Conservation (phyloP, 805 yeast genomes). For the Lachancea fermentati region DNA sequence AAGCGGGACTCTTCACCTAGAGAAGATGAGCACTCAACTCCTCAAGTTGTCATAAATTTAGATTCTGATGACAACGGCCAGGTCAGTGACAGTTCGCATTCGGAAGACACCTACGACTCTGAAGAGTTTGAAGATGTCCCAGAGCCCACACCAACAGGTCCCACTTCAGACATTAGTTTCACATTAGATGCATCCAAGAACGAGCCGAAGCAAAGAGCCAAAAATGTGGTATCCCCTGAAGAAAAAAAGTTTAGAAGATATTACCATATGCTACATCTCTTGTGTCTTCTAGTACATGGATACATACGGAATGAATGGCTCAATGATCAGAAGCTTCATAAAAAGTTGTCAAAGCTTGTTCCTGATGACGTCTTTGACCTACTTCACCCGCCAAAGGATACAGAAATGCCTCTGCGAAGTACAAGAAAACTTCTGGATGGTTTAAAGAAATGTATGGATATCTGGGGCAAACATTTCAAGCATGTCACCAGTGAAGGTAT, state of each 20-base stretch:
- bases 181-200: conserved; percentile 17
- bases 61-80: conserved; percentile 8
- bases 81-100: conserved; percentile 8
- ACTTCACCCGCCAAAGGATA: conserved; percentile 42
- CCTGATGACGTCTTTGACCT: conserved; percentile 44
- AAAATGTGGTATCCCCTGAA: conserved; percentile 42
- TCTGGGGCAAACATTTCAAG: conserved; percentile 54
- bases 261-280: conserved; percentile 55
- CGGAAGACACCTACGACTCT: conserved; percentile 23
- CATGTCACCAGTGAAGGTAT: conserved; percentile 34
- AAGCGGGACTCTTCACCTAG: conserved; percentile 4
- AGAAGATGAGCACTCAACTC: conserved; percentile 2
- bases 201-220: conserved; percentile 15
- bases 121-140: conserved; percentile 23
- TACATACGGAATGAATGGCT: conserved; percentile 71
- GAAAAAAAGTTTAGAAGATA: conserved; percentile 48
- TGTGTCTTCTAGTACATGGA: conserved; percentile 62
- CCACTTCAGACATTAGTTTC: conserved; percentile 25
- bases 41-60: conserved; percentile 12
- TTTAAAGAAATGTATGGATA: conserved; percentile 55
- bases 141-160: conserved; percentile 15
- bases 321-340: conserved; percentile 40
- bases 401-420: conserved; percentile 34
- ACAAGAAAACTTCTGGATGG: conserved; percentile 75
- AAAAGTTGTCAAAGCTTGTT: conserved; percentile 39